Percentiles rank a stretch among this genome's conserved stretches.
These are phyloP conservation scores for Labyrinthula sp. DNA, from an alignment of 352 stramenopile genomes.

Conservation along the genomic window DNA sequence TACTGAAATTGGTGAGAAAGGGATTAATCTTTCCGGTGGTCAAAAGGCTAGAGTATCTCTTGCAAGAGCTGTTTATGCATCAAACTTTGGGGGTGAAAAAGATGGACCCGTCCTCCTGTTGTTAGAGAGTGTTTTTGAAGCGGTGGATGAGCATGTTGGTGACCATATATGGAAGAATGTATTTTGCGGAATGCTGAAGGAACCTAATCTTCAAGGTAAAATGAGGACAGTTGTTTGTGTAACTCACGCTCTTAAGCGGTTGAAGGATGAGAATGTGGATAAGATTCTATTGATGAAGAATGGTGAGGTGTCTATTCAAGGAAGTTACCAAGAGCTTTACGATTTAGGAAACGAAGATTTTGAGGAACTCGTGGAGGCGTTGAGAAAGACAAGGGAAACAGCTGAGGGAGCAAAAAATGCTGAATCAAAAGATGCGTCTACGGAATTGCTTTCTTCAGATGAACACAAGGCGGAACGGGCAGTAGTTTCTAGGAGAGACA, in stretches of 20 bases:
- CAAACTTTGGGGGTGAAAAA: no score
- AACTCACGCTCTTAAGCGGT: conserved; percentile 74
- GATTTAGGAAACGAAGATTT: conserved; percentile 4
- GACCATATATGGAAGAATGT: conserved; percentile 74
- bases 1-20: conserved; percentile 85
- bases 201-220: conserved; percentile 38
- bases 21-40: conserved; percentile 83
- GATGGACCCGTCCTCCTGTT: conserved; percentile 49
- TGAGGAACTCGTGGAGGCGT: conserved; percentile 13
- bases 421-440: not conserved
- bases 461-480: not conserved
- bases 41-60: conserved; percentile 58
- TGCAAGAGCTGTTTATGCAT: conserved; percentile 39
- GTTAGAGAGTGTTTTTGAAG: conserved; percentile 78
- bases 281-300: conserved; percentile 39
- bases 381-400: conserved; percentile 3
- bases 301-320: conserved; percentile 39
- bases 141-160: conserved; percentile 86
- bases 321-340: conserved; percentile 31
- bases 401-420: not conserved
- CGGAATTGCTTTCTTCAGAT: not conserved
- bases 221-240: conserved; percentile 60
- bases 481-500: not conserved
- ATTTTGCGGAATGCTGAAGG: conserved; percentile 47
- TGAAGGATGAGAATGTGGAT: conserved; percentile 49